Percentiles rank a stretch among this genome's conserved stretches.
These are phyloP conservation scores for Xylaria sp. DNA, from an alignment of 2,329 filamentous ascomycete genomes.

Conservation along the genomic window DNA sequence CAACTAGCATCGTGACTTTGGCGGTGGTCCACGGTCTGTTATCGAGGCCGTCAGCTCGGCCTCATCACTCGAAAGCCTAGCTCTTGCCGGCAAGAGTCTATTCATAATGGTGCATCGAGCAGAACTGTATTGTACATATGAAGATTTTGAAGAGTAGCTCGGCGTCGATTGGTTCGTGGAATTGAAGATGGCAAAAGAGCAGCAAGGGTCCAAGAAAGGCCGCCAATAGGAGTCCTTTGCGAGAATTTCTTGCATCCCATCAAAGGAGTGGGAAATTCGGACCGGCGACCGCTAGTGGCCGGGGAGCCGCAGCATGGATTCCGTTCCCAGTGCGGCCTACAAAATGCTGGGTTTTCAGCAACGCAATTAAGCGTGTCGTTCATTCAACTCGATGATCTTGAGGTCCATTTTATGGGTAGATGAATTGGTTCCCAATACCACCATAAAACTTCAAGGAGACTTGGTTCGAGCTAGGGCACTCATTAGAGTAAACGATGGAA, in stretches of 20 bases:
- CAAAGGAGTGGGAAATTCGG: conserved; percentile 33
- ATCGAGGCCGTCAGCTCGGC: conserved; percentile 7
- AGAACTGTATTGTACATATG: conserved; percentile 26
- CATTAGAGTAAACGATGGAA: background rate
- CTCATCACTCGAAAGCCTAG: conserved; percentile 4
- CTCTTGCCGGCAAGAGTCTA: conserved; percentile 8
- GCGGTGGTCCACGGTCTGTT: background rate
- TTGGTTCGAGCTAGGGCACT: background rate
- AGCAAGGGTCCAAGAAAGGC: conserved; percentile 12
- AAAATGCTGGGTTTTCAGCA: background rate
- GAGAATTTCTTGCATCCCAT: conserved; percentile 17
- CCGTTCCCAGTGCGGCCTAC: background rate
- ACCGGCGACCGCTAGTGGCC: conserved; percentile 28
- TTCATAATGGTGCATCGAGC: conserved; percentile 1
- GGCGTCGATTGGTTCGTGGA: conserved; percentile 32
- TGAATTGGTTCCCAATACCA: conserved; percentile 1
- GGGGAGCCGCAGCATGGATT: conserved; percentile 3
- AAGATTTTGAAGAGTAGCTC: conserved; percentile 13
- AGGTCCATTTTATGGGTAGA: conserved; percentile 1
- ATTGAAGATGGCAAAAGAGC: conserved; percentile 11
- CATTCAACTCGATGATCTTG: background rate
- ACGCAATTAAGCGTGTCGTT: background rate
- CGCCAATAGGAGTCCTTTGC: conserved; percentile 29
- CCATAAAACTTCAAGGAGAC: background rate
- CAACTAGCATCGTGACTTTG: background rate